These are phyloP conservation scores for Alternaria brassicicola DNA, from an alignment of 2,329 filamentous ascomycete species.

Conservation along the genomic window DNA sequence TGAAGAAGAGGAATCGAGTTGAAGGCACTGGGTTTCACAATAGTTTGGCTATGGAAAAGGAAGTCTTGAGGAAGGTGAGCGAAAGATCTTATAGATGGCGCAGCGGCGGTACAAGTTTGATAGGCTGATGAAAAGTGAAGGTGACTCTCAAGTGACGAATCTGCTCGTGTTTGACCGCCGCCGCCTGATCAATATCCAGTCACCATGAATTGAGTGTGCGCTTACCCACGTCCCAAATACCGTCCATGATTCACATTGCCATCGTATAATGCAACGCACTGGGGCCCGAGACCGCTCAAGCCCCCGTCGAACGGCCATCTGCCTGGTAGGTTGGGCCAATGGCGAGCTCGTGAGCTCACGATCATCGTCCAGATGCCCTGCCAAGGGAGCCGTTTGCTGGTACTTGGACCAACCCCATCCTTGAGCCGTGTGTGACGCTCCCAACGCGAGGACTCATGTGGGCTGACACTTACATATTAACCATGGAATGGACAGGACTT, in stretches of 20 bases:
- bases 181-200: slow-evolving; percentile 20
- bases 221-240: slow-evolving; percentile 9
- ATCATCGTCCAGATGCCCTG: slow-evolving; percentile 12
- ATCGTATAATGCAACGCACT: slow-evolving; percentile 11
- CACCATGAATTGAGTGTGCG: slow-evolving; percentile 11
- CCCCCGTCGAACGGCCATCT: slow-evolving; percentile 3
- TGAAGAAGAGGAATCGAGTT: neutral
- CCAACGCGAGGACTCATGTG: neutral
- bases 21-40: neutral
- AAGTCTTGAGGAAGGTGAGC: slow-evolving; percentile 38
- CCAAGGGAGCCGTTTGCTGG: slow-evolving; percentile 20
- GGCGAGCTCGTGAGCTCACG: slow-evolving; percentile 6
- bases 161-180: slow-evolving; percentile 22
- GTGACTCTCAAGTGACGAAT: slow-evolving; percentile 20
- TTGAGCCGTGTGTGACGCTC: slow-evolving; percentile 5
- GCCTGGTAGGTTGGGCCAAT: slow-evolving; percentile 12
- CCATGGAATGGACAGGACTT: slow-evolving; percentile 1
- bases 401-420: slow-evolving; percentile 5
- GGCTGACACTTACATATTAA: neutral
- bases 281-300: slow-evolving; percentile 15
- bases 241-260: slow-evolving; percentile 19
- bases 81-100: slow-evolving; percentile 16
- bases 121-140: slow-evolving; percentile 24
- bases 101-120: slow-evolving; percentile 5
- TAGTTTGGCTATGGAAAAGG: slow-evolving; percentile 8